Percentiles rank a stretch among this genome's conserved stretches.
phyloP scores from a whole-genome alignment of 1,284 basidiomycete species.

The Grifola frondosa region DNA sequence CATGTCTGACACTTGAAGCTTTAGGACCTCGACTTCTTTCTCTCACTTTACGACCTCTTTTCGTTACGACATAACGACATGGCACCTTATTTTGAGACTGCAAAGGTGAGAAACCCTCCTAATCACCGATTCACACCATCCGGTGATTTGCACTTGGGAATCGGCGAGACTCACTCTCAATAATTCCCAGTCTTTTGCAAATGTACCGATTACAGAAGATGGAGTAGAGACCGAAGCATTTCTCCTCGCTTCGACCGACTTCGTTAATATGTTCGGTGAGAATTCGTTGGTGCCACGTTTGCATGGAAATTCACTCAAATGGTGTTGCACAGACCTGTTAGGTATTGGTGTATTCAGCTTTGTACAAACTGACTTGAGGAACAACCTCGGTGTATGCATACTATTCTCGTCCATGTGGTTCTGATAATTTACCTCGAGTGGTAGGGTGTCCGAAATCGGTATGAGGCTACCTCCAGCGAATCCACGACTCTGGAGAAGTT shows the following conservation, averaged over 20 bases:
- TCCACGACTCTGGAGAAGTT: constrained; percentile 81
- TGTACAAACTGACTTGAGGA: constrained; percentile 87
- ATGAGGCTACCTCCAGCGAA: constrained; percentile 49
- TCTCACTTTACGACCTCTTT: constrained; percentile 2
- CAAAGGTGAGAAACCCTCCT: constrained; percentile 50
- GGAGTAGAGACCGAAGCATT: constrained; percentile 87
- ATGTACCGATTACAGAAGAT: constrained; percentile 73
- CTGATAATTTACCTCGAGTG: constrained; percentile 7
- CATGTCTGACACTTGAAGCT: not conserved
- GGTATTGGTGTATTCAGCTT: constrained; percentile 87
- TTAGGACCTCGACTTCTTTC: not conserved
- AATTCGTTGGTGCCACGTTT: too few species aligned
- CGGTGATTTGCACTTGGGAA: constrained; percentile 7
- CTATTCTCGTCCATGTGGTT: constrained; percentile 6
- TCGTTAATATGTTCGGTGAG: constrained; percentile 89
- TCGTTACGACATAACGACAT: constrained; percentile 29
- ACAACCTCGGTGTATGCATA: constrained; percentile 76
- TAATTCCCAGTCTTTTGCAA: constrained; percentile 73
- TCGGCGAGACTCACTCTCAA: constrained; percentile 7
- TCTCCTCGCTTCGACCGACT: constrained; percentile 87
- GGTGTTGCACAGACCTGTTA: constrained; percentile 82
- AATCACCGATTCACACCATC: constrained; percentile 12
- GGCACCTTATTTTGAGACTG: constrained; percentile 80
- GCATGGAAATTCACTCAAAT: constrained; percentile 2
- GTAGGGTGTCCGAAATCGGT: constrained; percentile 81